Evolutionary conservation across 2,329 filamentous ascomycete genomes (phyloP), one percentile per base, ranked within the genome.

Genomic region (Xylaria sp.): DNA sequence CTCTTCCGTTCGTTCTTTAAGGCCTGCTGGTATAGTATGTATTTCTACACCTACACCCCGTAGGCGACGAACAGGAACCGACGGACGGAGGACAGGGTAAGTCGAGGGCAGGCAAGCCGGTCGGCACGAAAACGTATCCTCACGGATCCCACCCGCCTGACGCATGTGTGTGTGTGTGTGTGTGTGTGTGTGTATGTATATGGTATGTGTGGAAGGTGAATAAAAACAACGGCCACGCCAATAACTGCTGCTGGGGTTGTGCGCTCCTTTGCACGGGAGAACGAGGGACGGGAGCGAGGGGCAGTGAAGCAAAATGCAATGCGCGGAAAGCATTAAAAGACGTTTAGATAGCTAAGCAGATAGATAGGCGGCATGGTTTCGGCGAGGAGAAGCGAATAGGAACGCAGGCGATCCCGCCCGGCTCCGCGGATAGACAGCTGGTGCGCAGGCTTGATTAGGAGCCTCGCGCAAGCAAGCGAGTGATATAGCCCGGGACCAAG

Each of bases 71-170:
- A n/a, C n/a, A n/a, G n/a, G n/a, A n/a, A n/a, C n/a, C n/a, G n/a
- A n/a, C n/a, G n/a, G n/a, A n/a, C n/a, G n/a, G 29, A 34, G 4
- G 8, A 34, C 9, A 7, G 3, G 9, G 5, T 13, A 34, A 34
- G n/a, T 13, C 29, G 29, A 34, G n/a, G 47, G 41, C 29, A 16
- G 39, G 38, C 37, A 37, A 18, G 39, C 40, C 22, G 39, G 21
- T 40, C 39, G 34, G 21, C 1, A 20, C 2, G 16, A 54, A 48
- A 59, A 59, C 56, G 56, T 58, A 58, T 58, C 56, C 56, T 52
- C 56, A 55, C 48, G 51, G 48, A 58, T 58, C 56, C 51, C 52
- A 52, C 52, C 48, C 45, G 42, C 42, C 17, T 19, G 39, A 34
- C 41, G 39, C 26, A 17, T 51, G 24, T 20, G 21, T n/a, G n/a